These are phyloP conservation scores for Dipteronia dyeriana DNA, from an alignment of 345 rosid genomes.

Conservation along the genomic window DNA sequence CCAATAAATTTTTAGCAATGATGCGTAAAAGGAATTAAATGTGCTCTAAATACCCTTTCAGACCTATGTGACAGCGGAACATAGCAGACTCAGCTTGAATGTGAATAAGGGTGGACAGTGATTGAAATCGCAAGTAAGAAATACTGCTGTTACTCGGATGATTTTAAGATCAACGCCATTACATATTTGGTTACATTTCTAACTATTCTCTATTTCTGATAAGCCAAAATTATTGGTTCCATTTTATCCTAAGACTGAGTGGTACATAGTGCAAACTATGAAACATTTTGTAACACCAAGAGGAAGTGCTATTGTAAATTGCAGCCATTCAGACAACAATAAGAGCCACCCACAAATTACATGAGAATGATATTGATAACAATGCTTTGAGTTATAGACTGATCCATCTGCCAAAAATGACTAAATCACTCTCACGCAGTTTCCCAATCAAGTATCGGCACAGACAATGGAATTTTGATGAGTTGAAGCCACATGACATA, in stretches of 20 bases:
- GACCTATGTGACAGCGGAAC: background rate
- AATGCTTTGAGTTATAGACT: background rate
- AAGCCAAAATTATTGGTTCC: background rate
- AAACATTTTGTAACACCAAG: background rate
- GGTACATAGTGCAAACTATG: background rate
- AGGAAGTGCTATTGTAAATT: background rate
- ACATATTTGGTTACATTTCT: background rate
- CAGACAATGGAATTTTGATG: background rate
- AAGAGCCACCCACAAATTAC: no score
- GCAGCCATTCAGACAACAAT: background rate
- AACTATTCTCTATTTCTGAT: background rate
- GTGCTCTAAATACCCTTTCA: background rate
- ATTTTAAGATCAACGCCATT: background rate
- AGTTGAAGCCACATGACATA: conserved; percentile 11
- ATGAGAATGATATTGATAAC: no score
- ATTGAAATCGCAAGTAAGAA: background rate
- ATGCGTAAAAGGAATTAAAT: background rate
- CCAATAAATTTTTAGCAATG: background rate
- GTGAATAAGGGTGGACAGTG: background rate
- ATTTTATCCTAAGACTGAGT: background rate
- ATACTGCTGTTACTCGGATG: background rate
- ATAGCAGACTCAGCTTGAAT: background rate
- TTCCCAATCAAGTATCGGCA: background rate
- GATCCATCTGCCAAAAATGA: background rate
- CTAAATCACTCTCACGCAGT: background rate